Base-by-base conservation (phyloP, 2,329 filamentous ascomycete species). In the Ophiosphaerella narmari region DNA sequence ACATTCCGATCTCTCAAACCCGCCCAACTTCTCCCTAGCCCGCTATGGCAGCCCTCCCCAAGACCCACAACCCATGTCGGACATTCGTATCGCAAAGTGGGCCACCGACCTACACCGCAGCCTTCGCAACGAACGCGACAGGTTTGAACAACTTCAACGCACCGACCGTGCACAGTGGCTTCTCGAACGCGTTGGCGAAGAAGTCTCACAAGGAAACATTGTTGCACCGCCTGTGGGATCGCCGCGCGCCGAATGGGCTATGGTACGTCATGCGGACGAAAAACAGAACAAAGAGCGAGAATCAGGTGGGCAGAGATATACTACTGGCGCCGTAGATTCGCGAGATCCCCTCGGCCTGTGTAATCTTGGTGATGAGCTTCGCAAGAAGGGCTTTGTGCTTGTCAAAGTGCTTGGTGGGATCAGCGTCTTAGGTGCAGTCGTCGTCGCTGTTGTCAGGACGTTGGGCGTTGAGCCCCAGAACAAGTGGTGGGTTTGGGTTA, bases 81-180 rank as follows among this genome's bases (percentile, higher is more conserved):
- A 87, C 57, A 80, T 93, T n/a, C 81, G 87, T 6, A 79, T 95
- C 14, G 88, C 87, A 1, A 89, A 88, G 65, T 96, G 91, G 91
- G 90, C 91, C 0, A 82, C 85, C 7, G 89, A 94, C 61, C 78
- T 96, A 0, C 90, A 95, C 67, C 83, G 85, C 48, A 90, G 87
- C 63, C 77, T 94, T 1, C 82, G 85, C 24, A 87, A 86, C 50
- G 90, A 94, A 68, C 82, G 86, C n/a, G 82, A 83, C 24, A 78
- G 84, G 57, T 92, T 86, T 54, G 85, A 88, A 53, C 76, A 81
- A 7, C 74, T 89, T 0, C 78, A 74, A 33, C 65, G 81, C 18
- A 81, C 79, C 18, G 85, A 91, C 67, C 76, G 87, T 32, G 85
- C 86, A 3, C 76, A 85, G 24, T 91, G 88, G 88, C 77, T 90